Percentiles rank a stretch among this genome's conserved stretches.
phyloP scores from a whole-genome alignment of 73 alveolate genomes.

The Uronychia binucleata region DNA sequence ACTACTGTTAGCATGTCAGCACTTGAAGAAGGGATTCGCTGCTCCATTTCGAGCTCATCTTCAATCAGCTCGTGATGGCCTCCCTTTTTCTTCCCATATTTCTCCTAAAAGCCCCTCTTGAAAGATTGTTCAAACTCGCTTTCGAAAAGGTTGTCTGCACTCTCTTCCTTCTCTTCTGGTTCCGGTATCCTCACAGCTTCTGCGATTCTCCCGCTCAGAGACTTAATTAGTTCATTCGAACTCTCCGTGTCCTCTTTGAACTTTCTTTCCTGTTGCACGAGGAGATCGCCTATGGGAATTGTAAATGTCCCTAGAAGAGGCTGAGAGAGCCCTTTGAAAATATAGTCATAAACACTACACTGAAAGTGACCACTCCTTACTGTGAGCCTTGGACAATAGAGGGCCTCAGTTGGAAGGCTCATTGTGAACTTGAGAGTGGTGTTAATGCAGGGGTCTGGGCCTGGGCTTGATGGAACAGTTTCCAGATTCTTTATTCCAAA shows the following conservation, averaged over 20 bases:
- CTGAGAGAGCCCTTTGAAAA: conserved; percentile 75
- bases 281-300: conserved; percentile 51
- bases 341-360: conserved; percentile 87
- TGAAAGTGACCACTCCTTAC: no score
- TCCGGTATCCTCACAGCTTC: background rate
- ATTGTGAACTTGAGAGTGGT: conserved; percentile 72
- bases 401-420: conserved; percentile 76
- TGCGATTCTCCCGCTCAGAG: no score
- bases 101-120: no score
- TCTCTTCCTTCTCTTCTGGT: background rate
- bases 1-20: no score
- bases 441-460: conserved; percentile 86
- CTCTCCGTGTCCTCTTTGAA: conserved; percentile 6
- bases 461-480: conserved; percentile 82
- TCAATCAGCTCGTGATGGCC: no score
- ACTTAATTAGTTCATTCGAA: background rate
- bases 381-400: conserved; percentile 83
- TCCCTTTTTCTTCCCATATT: no score
- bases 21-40: no score
- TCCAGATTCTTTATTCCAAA: conserved; percentile 64
- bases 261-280: conserved; percentile 8
- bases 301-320: conserved; percentile 83
- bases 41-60: no score
- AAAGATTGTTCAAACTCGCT: no score
- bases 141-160: background rate